Evolutionary conservation across 2,329 filamentous ascomycete species (phyloP).

Genomic region (Arthrobotrys sphaeroides): DNA sequence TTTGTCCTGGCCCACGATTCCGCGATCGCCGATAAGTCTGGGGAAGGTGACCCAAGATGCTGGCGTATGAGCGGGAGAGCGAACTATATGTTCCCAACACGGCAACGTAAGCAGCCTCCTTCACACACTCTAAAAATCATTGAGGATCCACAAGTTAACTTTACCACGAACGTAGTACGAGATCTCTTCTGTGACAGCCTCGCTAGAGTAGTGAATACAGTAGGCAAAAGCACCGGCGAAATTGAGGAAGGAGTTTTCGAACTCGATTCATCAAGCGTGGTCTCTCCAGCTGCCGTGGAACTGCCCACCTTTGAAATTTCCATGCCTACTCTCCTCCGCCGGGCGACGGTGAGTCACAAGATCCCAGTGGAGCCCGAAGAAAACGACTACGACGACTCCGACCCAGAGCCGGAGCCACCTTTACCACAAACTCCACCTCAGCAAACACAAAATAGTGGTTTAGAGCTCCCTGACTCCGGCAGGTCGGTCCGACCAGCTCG

Average conservation of each 20-base stretch:
- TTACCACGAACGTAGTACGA: slow-evolving; percentile 26
- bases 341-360: slow-evolving; percentile 32
- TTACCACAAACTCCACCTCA: background rate
- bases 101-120: slow-evolving; percentile 24
- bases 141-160: background rate
- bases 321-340: slow-evolving; percentile 45
- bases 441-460: background rate
- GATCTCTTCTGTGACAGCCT: slow-evolving; percentile 40
- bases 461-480: slow-evolving; percentile 4
- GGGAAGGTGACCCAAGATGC: slow-evolving; percentile 28
- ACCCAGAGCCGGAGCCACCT: slow-evolving; percentile 12
- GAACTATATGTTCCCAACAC: slow-evolving; percentile 39
- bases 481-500: slow-evolving; percentile 31
- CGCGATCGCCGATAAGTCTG: slow-evolving; percentile 36
- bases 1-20: slow-evolving; percentile 36
- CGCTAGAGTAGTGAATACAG: background rate
- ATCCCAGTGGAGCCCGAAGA: slow-evolving; percentile 24
- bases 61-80: slow-evolving; percentile 35
- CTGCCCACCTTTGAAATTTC: slow-evolving; percentile 48
- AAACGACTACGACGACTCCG: slow-evolving; percentile 30
- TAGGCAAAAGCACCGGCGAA: slow-evolving; percentile 5
- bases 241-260: slow-evolving; percentile 42
- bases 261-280: slow-evolving; percentile 20
- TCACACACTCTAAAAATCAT: background rate
- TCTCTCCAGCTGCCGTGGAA: slow-evolving; percentile 20